Percentiles rank a stretch among this genome's conserved stretches.
These are phyloP conservation scores for Calvatia gigantea DNA, from an alignment of 768 basidiomycete species.

Conservation along the genomic window DNA sequence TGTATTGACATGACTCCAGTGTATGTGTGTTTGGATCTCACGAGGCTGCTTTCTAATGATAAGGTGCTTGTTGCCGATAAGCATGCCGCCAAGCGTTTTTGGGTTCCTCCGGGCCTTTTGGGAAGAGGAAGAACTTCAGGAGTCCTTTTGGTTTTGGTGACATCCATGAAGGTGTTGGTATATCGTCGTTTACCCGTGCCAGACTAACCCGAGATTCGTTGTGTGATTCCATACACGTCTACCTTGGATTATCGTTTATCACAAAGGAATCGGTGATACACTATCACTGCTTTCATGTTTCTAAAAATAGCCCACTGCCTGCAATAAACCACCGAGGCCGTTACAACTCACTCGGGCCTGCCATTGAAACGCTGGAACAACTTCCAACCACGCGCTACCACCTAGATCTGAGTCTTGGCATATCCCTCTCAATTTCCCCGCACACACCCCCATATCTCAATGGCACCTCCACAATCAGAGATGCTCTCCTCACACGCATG, in stretches of 20 bases:
- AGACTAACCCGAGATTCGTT: too few species aligned
- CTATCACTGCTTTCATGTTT: background rate
- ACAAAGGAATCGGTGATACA: background rate
- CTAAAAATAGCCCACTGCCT: background rate
- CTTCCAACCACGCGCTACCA: background rate
- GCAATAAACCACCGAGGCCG: background rate
- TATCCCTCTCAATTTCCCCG: background rate
- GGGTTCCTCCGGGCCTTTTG: too few species aligned
- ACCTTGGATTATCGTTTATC: background rate
- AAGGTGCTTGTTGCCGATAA: background rate
- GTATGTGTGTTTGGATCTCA: background rate
- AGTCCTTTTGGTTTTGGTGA: too few species aligned
- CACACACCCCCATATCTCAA: background rate
- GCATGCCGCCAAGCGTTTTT: background rate
- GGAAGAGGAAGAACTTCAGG: too few species aligned
- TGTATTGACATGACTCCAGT: too few species aligned
- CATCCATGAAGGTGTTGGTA: background rate
- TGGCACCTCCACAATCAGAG: conserved; percentile 4
- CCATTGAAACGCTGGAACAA: background rate
- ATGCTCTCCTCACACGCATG: background rate
- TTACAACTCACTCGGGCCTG: background rate
- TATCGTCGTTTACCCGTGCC: background rate
- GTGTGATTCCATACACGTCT: too few species aligned
- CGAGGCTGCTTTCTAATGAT: background rate
- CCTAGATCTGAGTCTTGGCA: background rate